Conservation (phyloP, 208 protist species). For the Crithidia thermophila region DNA sequence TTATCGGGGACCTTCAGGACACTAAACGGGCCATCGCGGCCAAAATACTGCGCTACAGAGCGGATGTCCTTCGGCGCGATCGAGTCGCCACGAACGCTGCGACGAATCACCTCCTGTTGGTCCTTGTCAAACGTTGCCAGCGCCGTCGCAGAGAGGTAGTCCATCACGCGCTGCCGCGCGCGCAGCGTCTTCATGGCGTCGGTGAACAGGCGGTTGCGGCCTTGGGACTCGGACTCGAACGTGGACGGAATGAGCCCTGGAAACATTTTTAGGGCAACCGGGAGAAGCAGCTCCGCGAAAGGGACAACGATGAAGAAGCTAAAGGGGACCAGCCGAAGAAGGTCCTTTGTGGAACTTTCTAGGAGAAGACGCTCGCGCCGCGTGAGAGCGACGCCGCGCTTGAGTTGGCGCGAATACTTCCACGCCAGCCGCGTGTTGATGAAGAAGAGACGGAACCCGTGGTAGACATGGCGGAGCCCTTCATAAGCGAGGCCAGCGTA, state of each 20-base stretch:
- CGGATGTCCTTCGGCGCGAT: constrained; percentile 79
- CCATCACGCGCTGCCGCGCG: constrained; percentile 82
- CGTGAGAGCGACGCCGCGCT: constrained; percentile 84
- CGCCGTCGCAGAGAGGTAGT: constrained; percentile 85
- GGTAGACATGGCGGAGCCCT: constrained; percentile 83
- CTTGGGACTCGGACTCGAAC: constrained; percentile 92
- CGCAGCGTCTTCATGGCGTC: constrained; percentile 79
- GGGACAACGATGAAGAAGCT: constrained; percentile 97
- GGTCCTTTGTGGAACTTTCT: constrained; percentile 92
- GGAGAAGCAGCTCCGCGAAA: constrained; percentile 96
- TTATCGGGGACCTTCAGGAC: constrained; percentile 82
- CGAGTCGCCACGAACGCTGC: constrained; percentile 71
- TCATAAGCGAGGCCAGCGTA: constrained; percentile 51
- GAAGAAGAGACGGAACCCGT: constrained; percentile 90
- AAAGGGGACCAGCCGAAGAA: constrained; percentile 97
- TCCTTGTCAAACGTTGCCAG: constrained; percentile 80
- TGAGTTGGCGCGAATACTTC: constrained; percentile 88
- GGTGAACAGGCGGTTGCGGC: constrained; percentile 76
- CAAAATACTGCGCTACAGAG: constrained; percentile 77
- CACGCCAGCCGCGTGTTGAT: constrained; percentile 88
- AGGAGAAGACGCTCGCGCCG: constrained; percentile 90
- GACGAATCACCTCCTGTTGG: constrained; percentile 83
- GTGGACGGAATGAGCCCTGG: constrained; percentile 97
- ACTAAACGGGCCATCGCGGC: constrained; percentile 78
- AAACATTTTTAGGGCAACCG: constrained; percentile 96